Percentiles rank a stretch among this genome's conserved stretches.
phyloP scores from a whole-genome alignment of 1,139 yeast genomes.

The Diutina rugosa region DNA sequence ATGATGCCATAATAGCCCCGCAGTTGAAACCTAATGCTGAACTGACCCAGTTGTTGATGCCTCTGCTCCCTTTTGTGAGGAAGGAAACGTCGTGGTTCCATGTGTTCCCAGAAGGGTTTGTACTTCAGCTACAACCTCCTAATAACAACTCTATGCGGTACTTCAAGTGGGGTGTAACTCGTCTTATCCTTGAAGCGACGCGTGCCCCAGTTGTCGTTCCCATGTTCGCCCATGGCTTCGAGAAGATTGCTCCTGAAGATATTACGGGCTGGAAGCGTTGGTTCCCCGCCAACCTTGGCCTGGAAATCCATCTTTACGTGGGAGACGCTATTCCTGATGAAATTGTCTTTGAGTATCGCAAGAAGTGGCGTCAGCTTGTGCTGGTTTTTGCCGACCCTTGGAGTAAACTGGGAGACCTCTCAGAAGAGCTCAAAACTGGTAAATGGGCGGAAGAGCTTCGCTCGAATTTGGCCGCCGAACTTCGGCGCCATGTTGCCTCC shows the following conservation, averaged over 20 bases:
- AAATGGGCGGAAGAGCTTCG: conserved; percentile 50
- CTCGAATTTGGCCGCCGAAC: conserved; percentile 53
- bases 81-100: conserved; percentile 80
- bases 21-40: conserved; percentile 18
- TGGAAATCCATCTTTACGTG: conserved; percentile 53
- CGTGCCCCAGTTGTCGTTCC: conserved; percentile 85
- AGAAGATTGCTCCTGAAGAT: conserved; percentile 75
- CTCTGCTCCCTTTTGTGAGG: conserved; percentile 37
- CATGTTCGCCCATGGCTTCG: conserved; percentile 76
- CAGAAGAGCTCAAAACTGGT: conserved; percentile 51
- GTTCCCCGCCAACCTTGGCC: conserved; percentile 55
- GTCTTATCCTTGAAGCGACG: conserved; percentile 72
- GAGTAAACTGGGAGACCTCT: conserved; percentile 40
- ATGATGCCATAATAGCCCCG: conserved; percentile 4
- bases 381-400: conserved; percentile 34
- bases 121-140: conserved; percentile 73
- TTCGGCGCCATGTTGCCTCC: conserved; percentile 50
- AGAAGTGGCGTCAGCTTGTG: conserved; percentile 56
- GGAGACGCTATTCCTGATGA: conserved; percentile 63
- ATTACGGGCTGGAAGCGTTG: conserved; percentile 42
- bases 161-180: conserved; percentile 90
- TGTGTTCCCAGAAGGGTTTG: conserved; percentile 91
- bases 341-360: conserved; percentile 45
- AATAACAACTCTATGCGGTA: conserved; percentile 77
- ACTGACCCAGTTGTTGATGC: conserved; percentile 20